These are phyloP conservation scores for Oenanthe javanica DNA, from an alignment of 140 eudicot genomes.

Conservation along the genomic window DNA sequence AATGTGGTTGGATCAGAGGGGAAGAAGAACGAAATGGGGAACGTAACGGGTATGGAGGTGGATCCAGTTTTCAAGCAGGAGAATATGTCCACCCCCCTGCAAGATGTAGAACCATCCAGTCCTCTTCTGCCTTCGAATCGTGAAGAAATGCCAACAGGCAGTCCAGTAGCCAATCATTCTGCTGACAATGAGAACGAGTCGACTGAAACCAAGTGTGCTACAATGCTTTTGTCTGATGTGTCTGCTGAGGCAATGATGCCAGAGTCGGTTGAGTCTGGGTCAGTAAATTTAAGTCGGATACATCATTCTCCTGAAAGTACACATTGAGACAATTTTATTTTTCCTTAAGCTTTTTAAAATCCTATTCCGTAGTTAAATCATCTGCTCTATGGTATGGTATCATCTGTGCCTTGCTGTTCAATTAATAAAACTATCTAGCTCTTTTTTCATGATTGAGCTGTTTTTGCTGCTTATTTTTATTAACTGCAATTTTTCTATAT, in stretches of 20 bases:
- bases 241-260: constrained; percentile 55
- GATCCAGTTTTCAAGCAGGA: constrained; percentile 6
- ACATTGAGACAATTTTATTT: constrained; percentile 73
- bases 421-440: neutral
- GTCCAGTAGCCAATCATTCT: neutral
- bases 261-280: constrained; percentile 69
- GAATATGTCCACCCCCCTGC: constrained; percentile 9
- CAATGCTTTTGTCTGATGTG: constrained; percentile 41
- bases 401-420: constrained; percentile 4
- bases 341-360: constrained; percentile 35
- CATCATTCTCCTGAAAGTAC: constrained; percentile 99
- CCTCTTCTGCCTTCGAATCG: constrained; percentile 3
- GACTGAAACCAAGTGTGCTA: constrained; percentile 36
- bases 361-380: constrained; percentile 23
- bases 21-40: neutral
- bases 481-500: neutral
- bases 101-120: constrained; percentile 14
- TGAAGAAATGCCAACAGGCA: constrained; percentile 8
- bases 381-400: constrained; percentile 3
- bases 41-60: constrained; percentile 29
- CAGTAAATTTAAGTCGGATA: constrained; percentile 88
- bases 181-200: constrained; percentile 22
- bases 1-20: constrained; percentile 21
- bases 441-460: constrained; percentile 4
- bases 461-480: neutral